Evolutionary conservation across 768 basidiomycete genomes (phyloP).

Genomic region (Phanerodontia chrysosporium): DNA sequence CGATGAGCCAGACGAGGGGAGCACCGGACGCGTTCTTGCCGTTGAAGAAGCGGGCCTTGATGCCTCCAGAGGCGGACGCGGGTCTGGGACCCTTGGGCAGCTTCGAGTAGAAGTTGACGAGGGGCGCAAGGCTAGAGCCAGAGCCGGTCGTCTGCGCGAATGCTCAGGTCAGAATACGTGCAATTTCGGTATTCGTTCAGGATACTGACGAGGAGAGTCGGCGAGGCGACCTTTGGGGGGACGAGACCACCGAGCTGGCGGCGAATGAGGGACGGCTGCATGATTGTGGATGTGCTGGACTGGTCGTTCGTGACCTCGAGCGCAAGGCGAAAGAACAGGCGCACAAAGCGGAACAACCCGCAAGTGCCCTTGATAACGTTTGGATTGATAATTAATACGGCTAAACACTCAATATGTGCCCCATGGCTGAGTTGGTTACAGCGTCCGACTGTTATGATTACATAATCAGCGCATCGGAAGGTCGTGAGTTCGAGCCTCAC

Average conservation of each 20-base stretch:
- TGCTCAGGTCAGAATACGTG: not conserved
- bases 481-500: constrained; percentile 69
- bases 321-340: constrained; percentile 1
- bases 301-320: constrained; percentile 3
- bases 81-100: constrained; percentile 86
- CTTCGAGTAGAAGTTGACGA: constrained; percentile 96
- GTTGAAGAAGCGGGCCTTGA: constrained; percentile 79
- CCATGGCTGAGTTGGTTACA: constrained; percentile 51
- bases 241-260: constrained; percentile 82
- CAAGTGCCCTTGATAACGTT: not conserved
- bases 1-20: constrained; percentile 60
- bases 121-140: constrained; percentile 73
- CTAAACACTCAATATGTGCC: constrained; percentile 58
- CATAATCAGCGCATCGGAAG: constrained; percentile 42
- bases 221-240: constrained; percentile 94
- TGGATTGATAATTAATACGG: not conserved
- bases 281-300: constrained; percentile 31
- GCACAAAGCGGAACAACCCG: constrained; percentile 6
- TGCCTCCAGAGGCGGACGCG: constrained; percentile 49
- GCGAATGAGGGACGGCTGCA: constrained; percentile 82
- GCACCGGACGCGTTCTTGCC: constrained; percentile 81
- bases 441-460: constrained; percentile 47
- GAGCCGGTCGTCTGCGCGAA: constrained; percentile 67
- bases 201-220: constrained; percentile 72
- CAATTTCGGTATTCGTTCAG: constrained; percentile 11